Conservation (phyloP, 352 stramenopile genomes). For the Phytophthora lateralis region DNA sequence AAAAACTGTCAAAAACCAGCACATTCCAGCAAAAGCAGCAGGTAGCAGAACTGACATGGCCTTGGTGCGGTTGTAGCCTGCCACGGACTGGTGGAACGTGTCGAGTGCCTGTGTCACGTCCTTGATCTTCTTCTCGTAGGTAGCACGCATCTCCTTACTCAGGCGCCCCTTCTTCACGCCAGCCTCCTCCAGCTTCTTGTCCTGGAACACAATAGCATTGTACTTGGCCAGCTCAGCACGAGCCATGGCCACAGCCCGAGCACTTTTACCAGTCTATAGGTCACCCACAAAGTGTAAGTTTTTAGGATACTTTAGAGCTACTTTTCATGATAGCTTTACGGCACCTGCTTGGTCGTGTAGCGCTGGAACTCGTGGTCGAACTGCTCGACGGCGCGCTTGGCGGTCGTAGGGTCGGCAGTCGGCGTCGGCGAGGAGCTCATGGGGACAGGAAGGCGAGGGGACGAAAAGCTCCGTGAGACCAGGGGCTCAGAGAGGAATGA, state of each 20-base stretch:
- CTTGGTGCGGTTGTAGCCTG: conserved; percentile 82
- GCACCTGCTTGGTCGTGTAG: conserved; percentile 85
- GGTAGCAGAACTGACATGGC: conserved; percentile 52
- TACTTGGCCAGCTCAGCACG: conserved; percentile 84
- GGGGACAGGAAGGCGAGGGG: conserved; percentile 4
- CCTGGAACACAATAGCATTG: conserved; percentile 77
- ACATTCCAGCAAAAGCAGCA: not conserved
- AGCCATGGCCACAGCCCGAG: conserved; percentile 75
- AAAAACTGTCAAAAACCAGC: not conserved
- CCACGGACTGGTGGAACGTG: conserved; percentile 76
- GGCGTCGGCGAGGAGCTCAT: conserved; percentile 31
- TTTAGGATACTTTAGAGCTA: not conserved
- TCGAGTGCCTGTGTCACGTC: conserved; percentile 77
- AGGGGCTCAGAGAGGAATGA: conserved; percentile 11
- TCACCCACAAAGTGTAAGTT: conserved; percentile 8
- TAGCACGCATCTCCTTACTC: conserved; percentile 49
- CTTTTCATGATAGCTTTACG: not conserved
- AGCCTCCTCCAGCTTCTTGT: conserved; percentile 84
- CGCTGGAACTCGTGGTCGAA: conserved; percentile 88
- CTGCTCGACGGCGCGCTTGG: conserved; percentile 63
- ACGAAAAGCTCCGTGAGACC: conserved; percentile 7
- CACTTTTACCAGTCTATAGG: conserved; percentile 60
- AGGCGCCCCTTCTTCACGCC: conserved; percentile 71
- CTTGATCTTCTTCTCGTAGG: conserved; percentile 78
- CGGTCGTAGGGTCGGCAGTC: conserved; percentile 29